phyloP scores from a whole-genome alignment of 331 rosid genomes.

The Spiraea crenata region DNA sequence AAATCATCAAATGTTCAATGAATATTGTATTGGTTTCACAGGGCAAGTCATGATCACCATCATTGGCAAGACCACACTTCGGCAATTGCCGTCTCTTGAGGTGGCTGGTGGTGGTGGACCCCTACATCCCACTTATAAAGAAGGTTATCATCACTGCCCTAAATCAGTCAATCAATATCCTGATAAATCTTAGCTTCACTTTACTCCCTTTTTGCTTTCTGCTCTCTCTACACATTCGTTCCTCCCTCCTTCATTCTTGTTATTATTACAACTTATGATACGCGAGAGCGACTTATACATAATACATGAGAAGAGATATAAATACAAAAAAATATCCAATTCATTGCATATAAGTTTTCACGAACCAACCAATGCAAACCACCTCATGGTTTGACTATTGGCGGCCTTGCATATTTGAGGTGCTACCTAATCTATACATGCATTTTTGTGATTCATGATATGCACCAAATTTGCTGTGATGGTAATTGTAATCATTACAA shows the following conservation, averaged over 20 bases:
- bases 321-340: too few species aligned
- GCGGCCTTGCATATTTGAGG: not conserved
- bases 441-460: not conserved
- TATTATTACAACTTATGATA: constrained; percentile 1
- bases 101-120: constrained; percentile 25
- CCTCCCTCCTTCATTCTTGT: constrained; percentile 4
- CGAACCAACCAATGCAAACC: constrained; percentile 9
- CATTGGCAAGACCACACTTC: constrained; percentile 25
- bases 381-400: constrained; percentile 2
- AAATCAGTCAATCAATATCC: constrained; percentile 19
- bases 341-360: not conserved
- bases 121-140: constrained; percentile 39
- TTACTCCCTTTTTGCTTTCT: constrained; percentile 20
- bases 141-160: constrained; percentile 29
- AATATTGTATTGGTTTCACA: not conserved
- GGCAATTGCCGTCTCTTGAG: constrained; percentile 9
- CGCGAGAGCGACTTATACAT: too few species aligned
- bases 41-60: constrained; percentile 24
- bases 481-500: not conserved
- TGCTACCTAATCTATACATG: not conserved
- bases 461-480: not conserved
- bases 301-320: too few species aligned
- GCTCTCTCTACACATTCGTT: not conserved
- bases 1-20: constrained; percentile 30
- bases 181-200: constrained; percentile 31